phyloP scores from a whole-genome alignment of 352 stramenopile species.

The Phytophthora chlamydospora region DNA sequence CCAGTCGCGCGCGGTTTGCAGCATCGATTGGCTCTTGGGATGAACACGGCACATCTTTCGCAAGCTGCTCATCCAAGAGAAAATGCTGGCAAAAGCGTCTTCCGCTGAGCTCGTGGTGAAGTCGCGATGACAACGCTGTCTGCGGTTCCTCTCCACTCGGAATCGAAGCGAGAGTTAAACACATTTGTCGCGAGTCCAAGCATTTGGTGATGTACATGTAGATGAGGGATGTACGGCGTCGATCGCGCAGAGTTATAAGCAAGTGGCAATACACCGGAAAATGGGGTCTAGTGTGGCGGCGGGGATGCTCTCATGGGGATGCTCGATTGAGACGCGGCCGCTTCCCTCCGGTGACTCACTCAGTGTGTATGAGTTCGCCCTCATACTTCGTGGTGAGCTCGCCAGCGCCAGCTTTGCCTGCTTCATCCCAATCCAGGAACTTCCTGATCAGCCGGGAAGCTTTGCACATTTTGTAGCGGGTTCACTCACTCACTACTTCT shows the following conservation, averaged over 20 bases:
- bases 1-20: constrained; percentile 7
- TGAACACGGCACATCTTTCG: constrained; percentile 20
- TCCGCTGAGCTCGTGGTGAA: constrained; percentile 13
- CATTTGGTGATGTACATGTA: too few relatives aligned
- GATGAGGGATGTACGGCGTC: too few relatives aligned
- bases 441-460: constrained; percentile 11
- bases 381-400: neutral
- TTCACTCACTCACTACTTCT: too few relatives aligned
- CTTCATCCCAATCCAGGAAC: constrained; percentile 14
- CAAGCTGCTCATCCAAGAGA: constrained; percentile 20
- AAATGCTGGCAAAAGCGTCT: constrained; percentile 1
- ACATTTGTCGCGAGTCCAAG: neutral
- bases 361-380: neutral
- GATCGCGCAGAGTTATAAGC: neutral
- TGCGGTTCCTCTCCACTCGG: neutral
- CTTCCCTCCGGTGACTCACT: constrained; percentile 3
- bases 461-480: constrained; percentile 30
- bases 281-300: neutral
- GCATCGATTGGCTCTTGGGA: constrained; percentile 13
- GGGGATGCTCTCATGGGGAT: constrained; percentile 4
- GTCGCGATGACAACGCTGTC: constrained; percentile 24
- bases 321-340: constrained; percentile 1
- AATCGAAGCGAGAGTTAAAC: neutral
- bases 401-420: neutral
- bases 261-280: constrained; percentile 8